These are phyloP conservation scores for Russula dissimulans DNA, from an alignment of 768 basidiomycete species.

Conservation along the genomic window DNA sequence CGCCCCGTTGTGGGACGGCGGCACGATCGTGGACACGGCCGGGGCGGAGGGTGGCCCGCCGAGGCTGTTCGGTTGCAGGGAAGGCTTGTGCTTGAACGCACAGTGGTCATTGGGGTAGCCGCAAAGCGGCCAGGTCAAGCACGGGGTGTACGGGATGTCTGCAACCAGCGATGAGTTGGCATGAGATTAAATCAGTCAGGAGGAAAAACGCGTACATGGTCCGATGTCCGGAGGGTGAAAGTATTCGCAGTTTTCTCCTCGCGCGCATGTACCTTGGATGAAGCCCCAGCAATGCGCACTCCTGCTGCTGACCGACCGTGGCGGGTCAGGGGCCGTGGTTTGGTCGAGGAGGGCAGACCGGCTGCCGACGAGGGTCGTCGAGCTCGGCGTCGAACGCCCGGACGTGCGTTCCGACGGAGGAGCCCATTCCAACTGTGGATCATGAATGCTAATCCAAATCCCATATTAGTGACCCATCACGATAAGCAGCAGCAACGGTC, in stretches of 20 bases:
- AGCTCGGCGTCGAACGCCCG: constrained; percentile 7
- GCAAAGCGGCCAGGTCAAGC: constrained; percentile 8
- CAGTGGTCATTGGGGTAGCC: not conserved
- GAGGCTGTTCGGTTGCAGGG: not conserved
- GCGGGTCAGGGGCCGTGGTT: not conserved
- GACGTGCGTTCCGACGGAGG: not conserved
- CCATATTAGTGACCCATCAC: not conserved
- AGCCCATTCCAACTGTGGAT: constrained; percentile 1
- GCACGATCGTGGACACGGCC: not conserved
- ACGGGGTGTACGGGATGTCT: constrained; percentile 11
- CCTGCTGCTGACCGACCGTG: not conserved
- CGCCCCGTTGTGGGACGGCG: not conserved
- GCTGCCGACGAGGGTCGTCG: not conserved
- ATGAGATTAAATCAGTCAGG: not conserved
- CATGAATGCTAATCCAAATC: constrained; percentile 3
- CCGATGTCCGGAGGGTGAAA: not conserved
- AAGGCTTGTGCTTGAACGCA: constrained; percentile 1
- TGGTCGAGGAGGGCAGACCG: not conserved
- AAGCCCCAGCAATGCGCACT: constrained; percentile 11
- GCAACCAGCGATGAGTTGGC: not conserved
- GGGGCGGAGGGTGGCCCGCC: too few species aligned
- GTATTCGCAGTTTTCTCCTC: not conserved
- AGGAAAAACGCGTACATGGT: not conserved
- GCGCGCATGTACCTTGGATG: constrained; percentile 8
- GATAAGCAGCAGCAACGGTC: too few species aligned